Evolutionary conservation across 2,329 filamentous ascomycete genomes (phyloP).

Genomic region (Aspergillus melleus): DNA sequence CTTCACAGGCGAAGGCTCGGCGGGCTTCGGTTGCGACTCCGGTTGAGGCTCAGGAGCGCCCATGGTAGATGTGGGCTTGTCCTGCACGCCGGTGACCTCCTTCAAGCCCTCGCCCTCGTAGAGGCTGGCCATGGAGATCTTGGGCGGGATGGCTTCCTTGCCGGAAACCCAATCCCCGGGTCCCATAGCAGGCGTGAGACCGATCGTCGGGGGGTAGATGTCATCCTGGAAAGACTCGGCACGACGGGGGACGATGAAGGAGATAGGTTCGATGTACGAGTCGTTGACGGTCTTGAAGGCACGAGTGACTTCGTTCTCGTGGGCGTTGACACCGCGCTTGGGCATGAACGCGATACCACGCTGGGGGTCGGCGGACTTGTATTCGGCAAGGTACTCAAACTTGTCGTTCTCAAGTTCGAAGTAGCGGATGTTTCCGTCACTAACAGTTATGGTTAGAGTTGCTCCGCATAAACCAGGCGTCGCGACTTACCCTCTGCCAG

Average conservation of each 20-base stretch:
- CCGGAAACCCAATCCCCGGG: conserved; percentile 82
- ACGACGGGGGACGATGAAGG: conserved; percentile 91
- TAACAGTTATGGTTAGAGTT: conserved; percentile 37
- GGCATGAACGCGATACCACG: conserved; percentile 92
- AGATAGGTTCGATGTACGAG: conserved; percentile 89
- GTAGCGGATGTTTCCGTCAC: conserved; percentile 98
- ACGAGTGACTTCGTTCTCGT: conserved; percentile 94
- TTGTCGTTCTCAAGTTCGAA: conserved; percentile 99
- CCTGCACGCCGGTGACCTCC: conserved; percentile 61
- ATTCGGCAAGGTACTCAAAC: conserved; percentile 94
- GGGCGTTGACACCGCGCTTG: conserved; percentile 91
- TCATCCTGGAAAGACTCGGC: conserved; percentile 96
- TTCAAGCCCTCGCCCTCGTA: conserved; percentile 81
- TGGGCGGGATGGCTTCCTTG: conserved; percentile 79
- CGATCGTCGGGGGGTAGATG: conserved; percentile 85
- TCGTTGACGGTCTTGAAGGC: conserved; percentile 98
- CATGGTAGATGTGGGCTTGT: conserved; percentile 36
- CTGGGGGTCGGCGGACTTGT: conserved; percentile 95
- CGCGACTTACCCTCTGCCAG: conserved; percentile 81
- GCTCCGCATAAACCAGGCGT: neutral
- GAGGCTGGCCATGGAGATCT: conserved; percentile 89
- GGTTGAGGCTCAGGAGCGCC: conserved; percentile 50
- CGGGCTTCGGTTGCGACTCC: conserved; percentile 49
- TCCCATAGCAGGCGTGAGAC: conserved; percentile 76
- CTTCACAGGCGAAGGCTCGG: conserved; percentile 35